Evolutionary conservation across 177 flowering plant genomes (phyloP).

Genomic region (Tripterygium wilfordii): DNA sequence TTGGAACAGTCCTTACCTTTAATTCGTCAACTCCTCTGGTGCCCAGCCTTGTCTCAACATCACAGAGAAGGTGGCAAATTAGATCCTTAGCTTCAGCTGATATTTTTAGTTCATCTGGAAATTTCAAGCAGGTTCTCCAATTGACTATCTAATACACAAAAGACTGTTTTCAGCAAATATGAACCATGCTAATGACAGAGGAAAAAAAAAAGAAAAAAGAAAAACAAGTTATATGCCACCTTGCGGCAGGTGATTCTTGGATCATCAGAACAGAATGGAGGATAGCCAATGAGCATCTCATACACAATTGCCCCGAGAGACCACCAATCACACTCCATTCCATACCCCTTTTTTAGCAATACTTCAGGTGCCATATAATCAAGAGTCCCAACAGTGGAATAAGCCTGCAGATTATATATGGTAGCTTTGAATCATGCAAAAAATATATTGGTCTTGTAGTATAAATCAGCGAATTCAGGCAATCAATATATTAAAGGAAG

Average conservation of each 20-base stretch:
- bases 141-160: conserved; percentile 94
- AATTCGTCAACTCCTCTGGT: conserved; percentile 82
- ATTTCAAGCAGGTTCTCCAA: conserved; percentile 86
- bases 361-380: conserved; percentile 99
- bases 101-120: conserved; percentile 83
- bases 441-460: no score
- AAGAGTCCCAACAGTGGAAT: conserved; percentile 91
- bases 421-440: no score
- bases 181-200: no score
- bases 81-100: conserved; percentile 76
- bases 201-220: no score
- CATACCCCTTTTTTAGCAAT: conserved; percentile 83
- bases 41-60: conserved; percentile 77
- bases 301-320: conserved; percentile 90
- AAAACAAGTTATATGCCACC: conserved; percentile 26
- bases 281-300: conserved; percentile 92
- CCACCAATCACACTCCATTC: conserved; percentile 99
- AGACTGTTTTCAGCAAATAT: no score
- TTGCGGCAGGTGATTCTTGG: conserved; percentile 83
- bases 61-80: conserved; percentile 73
- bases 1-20: conserved; percentile 57
- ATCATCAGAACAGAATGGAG: conserved; percentile 92
- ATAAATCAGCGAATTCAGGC: no score
- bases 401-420: conserved; percentile 48
- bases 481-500: no score